Base-by-base conservation (phyloP, 2,329 filamentous ascomycete species). In the Thielaviopsis ethacetica region DNA sequence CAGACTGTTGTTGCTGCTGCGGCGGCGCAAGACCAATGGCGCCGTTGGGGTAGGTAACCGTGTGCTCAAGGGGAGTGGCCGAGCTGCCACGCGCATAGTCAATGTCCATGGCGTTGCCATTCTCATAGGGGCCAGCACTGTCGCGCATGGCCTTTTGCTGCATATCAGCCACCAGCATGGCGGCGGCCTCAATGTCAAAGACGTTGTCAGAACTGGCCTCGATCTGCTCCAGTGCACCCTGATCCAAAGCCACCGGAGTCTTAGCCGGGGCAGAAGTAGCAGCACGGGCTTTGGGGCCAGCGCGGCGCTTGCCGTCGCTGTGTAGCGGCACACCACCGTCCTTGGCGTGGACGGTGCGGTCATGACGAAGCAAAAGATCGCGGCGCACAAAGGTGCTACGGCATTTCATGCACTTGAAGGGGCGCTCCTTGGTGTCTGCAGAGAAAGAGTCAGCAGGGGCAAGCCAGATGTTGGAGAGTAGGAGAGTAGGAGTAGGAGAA, bases 331-430 rank as follows among this genome's bases (percentile, higher is more conserved):
- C 82, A 65, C 93, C 91, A 66, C 91, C 91, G 75, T 98, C 93
- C 75, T 97, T 97, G 63, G 93, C 93, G 74, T 98, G 93, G 64
- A 98, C 93, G 64, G 93, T 98, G 68, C 93, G 88, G 73, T 98
- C 93, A 76, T 98, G 93, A 71, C 93, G 87, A 65, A 98, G 83
- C 57, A 98, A 84, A 63, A 98, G 80, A 75, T 98, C 93, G 73
- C 93, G 88, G 71, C 93, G 88, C 67, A 98, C 93, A 71, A 98
- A 98, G 62, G 93, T 98, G 78, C 91, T 96, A 69, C 91, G 82
- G 73, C 93, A 98, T 76, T 98, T 98, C 76, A 89, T 80, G 74
- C 93, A 98, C 72, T 97, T 97, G 80, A 98, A 98, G 44, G 93
- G 93, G 63, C 93, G 85, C 74, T 97, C 93, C 75, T 98, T 98